Evolutionary conservation across 2,329 filamentous ascomycete species (phyloP).

Genomic region (Colletotrichum chlorophyti): DNA sequence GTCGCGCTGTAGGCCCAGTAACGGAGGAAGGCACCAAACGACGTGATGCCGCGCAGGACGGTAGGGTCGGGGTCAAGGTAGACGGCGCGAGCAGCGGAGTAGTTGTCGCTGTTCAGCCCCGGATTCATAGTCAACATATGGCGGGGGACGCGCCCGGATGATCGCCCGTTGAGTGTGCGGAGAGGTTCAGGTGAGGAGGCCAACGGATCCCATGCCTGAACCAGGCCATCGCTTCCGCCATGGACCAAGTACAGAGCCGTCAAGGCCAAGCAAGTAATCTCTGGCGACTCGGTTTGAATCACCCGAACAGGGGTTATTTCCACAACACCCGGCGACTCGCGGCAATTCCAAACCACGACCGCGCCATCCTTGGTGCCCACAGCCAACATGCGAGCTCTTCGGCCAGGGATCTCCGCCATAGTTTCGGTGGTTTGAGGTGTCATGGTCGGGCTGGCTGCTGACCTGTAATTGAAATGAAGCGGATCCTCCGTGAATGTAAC

Average conservation of each 20-base stretch:
- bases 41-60: slow-evolving; percentile 82
- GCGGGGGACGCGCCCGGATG: slow-evolving; percentile 82
- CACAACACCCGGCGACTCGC: slow-evolving; percentile 69
- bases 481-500: slow-evolving; percentile 82
- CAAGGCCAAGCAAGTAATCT: slow-evolving; percentile 82
- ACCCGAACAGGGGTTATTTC: slow-evolving; percentile 74
- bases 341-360: slow-evolving; percentile 86
- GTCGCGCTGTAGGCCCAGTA: slow-evolving; percentile 95
- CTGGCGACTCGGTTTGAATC: slow-evolving; percentile 89
- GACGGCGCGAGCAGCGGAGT: slow-evolving; percentile 83
- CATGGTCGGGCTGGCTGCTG: slow-evolving; percentile 47
- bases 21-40: slow-evolving; percentile 84
- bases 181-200: slow-evolving; percentile 80
- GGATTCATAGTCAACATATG: slow-evolving; percentile 63
- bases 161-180: slow-evolving; percentile 85
- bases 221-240: slow-evolving; percentile 91
- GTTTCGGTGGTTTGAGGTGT: slow-evolving; percentile 48
- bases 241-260: slow-evolving; percentile 89
- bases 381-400: slow-evolving; percentile 80
- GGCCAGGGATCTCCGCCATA: slow-evolving; percentile 75
- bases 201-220: slow-evolving; percentile 96
- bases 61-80: slow-evolving; percentile 88
- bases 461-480: slow-evolving; percentile 56
- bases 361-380: slow-evolving; percentile 80
- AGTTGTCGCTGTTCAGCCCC: slow-evolving; percentile 72